Evolutionary conservation across 805 yeast species (phyloP), one percentile per base, ranked within the genome.

Genomic region (Millerozyma acaciae): DNA sequence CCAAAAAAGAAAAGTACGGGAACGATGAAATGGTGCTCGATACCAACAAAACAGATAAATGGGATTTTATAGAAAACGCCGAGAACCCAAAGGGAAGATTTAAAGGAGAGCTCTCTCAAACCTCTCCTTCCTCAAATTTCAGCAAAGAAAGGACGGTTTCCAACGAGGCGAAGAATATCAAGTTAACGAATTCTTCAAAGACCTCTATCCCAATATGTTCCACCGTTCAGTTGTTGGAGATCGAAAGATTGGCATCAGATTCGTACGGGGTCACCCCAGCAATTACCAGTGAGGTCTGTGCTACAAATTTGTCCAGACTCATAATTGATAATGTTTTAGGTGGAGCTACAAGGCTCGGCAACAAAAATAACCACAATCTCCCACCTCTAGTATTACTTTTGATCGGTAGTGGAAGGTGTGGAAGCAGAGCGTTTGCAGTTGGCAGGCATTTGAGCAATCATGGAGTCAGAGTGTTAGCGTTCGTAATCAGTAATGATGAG

Each of bases 381-480:
- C 84, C 88, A 6, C 96, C 96, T 2, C 60, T 86, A 34, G 80
- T 84, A 3, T 62, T 87, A 9, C 60, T 82, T 2, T 62, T 87
- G 17, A 76, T 76, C 3, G 93, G 94, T n/a, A 81, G 82, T 46
- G 78, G 79, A 35, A 65, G 80, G 35, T 71, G 90, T 15, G 94
- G 95, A 15, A 70, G 79, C 5, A 65, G 86, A 36, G 88, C 89
- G 0, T 59, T 86, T 34, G 85, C 88, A 0, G 70, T 89, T 0
- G 95, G 88, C 0, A 75, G 95, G 41, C 88, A 83, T 45, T 67
- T 89, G 33, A 62, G 80, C 26, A 85, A 84, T 48, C 81, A 81
- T 43, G 87, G 85, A 1, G 71, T 83, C 8, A 63, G 87, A 35
- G 85, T 82, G 1, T 62, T 86, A 34, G 76, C 80, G 1, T 71